Evolutionary conservation across 805 yeast genomes (phyloP).

Genomic region (Metschnikowia anglica): DNA sequence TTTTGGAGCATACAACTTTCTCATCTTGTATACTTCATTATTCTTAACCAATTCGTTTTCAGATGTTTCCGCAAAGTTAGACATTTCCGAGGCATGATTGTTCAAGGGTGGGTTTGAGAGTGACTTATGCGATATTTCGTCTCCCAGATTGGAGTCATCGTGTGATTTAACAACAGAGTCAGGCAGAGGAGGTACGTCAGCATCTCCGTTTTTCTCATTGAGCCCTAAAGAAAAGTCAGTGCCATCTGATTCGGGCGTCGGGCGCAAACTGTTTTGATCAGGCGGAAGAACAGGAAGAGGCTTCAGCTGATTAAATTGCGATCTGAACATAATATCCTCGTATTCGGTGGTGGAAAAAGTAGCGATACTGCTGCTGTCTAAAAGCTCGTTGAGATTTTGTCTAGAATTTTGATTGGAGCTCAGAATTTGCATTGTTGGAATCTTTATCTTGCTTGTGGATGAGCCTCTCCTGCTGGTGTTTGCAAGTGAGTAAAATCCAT

Average conservation of each 20-base stretch:
- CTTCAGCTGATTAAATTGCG: conserved; percentile 31
- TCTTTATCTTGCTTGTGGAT: not conserved
- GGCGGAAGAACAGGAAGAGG: conserved; percentile 17
- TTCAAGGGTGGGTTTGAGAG: conserved; percentile 5
- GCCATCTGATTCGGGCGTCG: not conserved
- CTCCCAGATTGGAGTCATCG: not conserved
- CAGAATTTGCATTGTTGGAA: not conserved
- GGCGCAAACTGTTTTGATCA: not conserved
- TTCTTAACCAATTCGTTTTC: conserved; percentile 36
- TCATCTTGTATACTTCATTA: conserved; percentile 34
- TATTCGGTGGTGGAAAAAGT: conserved; percentile 41
- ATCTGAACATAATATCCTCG: conserved; percentile 36
- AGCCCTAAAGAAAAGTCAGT: conserved; percentile 1
- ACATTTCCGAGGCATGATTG: conserved; percentile 3
- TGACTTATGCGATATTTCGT: not conserved
- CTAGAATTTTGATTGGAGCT: conserved; percentile 5
- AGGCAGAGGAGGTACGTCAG: conserved; percentile 8
- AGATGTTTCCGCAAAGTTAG: conserved; percentile 9
- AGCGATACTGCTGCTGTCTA: conserved; percentile 23
- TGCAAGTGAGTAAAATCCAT: not conserved
- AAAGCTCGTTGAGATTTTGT: conserved; percentile 1
- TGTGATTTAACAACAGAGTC: not conserved
- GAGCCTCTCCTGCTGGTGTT: not conserved
- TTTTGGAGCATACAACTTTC: conserved; percentile 38
- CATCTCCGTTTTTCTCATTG: conserved; percentile 1